Base-by-base conservation (phyloP, 768 basidiomycete genomes). In the Cyathus striatus region DNA sequence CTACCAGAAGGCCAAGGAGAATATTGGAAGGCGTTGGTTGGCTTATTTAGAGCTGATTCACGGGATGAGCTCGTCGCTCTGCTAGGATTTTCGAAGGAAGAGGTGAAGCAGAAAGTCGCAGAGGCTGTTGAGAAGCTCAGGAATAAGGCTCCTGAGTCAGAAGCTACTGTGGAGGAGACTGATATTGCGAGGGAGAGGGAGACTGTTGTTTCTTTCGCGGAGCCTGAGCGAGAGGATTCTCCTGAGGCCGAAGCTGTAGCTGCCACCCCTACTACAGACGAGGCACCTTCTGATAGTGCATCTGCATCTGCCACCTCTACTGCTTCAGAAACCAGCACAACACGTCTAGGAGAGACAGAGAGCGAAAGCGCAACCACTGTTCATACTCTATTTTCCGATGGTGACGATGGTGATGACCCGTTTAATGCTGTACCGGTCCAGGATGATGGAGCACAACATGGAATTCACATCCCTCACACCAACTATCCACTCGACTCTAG, bases 51-150 rank as follows among this genome's bases (percentile, higher is more conserved):
- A 50, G 83, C 91, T 0, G 79, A 94, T 58, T 92, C 91, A 6
- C 71, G 91, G 42, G 89, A 94, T 21, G 92, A 97, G 62, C 72
- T 98, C 4, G 84, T 98, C 38, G 85, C 84, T 2, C 65, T 97
- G 1, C 75, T 99, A 12, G 95, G 94, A 0, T 97, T 94, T 62
- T 94, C 91, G 3, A 94, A 95, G 62, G 78, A 75, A 7, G 90
- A 94, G 49, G 78, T 96, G 14, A 81, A 80, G 2, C 65, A 71
- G 3, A 84, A 83, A 48, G 89, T 97, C 14, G 79, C 81, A 7
- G 84, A 89, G 49, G 91, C 92, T 9, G 78, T 94, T 35, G 79
- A 85, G 36, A 85, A 79, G 40, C 68, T 92, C 50, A 84, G 83
- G 52, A 67, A 68, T 12, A 51, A 69, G 1, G 64, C 66, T 10